Percentiles rank a stretch among this genome's conserved stretches.
phyloP scores from a whole-genome alignment of 192 early-diverging fungal genomes.

The Chytriomyces confervae region DNA sequence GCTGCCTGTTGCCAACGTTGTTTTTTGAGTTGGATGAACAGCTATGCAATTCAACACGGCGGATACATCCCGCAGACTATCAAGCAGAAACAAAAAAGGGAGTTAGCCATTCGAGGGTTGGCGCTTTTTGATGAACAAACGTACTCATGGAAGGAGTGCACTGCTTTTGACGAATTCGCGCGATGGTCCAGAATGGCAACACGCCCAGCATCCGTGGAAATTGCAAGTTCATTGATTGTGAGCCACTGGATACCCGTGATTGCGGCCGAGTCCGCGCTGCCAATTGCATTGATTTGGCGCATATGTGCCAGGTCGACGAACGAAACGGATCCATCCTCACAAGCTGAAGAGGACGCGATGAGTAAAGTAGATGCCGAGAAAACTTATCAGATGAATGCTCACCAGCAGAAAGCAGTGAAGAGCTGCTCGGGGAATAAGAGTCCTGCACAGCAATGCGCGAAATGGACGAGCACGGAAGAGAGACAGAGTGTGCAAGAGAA shows the following conservation, averaged over 20 bases:
- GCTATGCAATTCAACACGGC: slow-evolving; percentile 12
- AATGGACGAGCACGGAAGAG: no score
- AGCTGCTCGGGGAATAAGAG: no score
- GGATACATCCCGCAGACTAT: not conserved
- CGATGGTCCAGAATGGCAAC: slow-evolving; percentile 4
- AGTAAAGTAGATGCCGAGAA: no score
- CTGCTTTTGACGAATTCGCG: no score
- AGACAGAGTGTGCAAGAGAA: no score
- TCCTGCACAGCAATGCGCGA: no score
- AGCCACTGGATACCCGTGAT: slow-evolving; percentile 10
- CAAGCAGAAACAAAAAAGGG: not conserved
- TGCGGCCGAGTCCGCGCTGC: slow-evolving; percentile 5
- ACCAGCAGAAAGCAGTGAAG: no score
- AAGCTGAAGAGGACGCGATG: not conserved
- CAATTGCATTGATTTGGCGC: not conserved
- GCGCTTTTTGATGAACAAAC: not conserved
- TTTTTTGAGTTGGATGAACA: slow-evolving; percentile 7
- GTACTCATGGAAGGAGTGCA: slow-evolving; percentile 1
- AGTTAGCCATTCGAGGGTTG: not conserved
- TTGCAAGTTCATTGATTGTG: not conserved
- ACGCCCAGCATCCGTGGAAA: slow-evolving; percentile 17
- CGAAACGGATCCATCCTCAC: not conserved
- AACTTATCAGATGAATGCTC: no score
- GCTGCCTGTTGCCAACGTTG: slow-evolving; percentile 12
- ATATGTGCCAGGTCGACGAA: not conserved